These are phyloP conservation scores for Silene vulgaris DNA, from an alignment of 179 eudicot species.

Conservation along the genomic window DNA sequence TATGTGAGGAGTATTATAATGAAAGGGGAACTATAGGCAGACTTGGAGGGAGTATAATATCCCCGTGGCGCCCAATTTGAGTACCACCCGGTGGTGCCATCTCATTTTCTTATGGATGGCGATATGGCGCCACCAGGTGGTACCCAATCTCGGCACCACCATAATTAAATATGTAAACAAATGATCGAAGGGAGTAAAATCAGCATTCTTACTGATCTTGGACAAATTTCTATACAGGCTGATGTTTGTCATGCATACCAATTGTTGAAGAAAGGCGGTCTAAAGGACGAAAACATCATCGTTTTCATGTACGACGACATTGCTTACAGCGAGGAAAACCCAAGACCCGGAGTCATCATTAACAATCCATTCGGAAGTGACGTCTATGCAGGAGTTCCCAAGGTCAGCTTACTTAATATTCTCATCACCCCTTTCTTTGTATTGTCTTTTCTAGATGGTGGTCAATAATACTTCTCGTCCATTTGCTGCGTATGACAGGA, in stretches of 20 bases:
- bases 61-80: no score
- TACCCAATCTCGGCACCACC: no score
- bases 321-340: constrained; percentile 61
- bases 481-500: constrained; percentile 40
- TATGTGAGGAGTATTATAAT: no score
- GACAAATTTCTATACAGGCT: constrained; percentile 35
- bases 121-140: no score
- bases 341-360: constrained; percentile 68
- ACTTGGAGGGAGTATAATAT: no score
- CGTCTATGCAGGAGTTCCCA: constrained; percentile 85
- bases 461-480: neutral
- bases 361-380: constrained; percentile 70
- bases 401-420: constrained; percentile 36
- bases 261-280: constrained; percentile 69
- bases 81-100: no score
- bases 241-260: constrained; percentile 96
- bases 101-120: no score
- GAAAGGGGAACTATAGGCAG: no score
- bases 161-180: no score
- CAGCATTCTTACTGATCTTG: neutral
- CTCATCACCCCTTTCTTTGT: neutral
- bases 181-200: neutral
- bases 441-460: neutral
- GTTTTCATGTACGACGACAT: constrained; percentile 93
- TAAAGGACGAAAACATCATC: constrained; percentile 85